These are phyloP conservation scores for Amoebophrya sp. DNA, from an alignment of 169 alveolate species.

Conservation along the genomic window DNA sequence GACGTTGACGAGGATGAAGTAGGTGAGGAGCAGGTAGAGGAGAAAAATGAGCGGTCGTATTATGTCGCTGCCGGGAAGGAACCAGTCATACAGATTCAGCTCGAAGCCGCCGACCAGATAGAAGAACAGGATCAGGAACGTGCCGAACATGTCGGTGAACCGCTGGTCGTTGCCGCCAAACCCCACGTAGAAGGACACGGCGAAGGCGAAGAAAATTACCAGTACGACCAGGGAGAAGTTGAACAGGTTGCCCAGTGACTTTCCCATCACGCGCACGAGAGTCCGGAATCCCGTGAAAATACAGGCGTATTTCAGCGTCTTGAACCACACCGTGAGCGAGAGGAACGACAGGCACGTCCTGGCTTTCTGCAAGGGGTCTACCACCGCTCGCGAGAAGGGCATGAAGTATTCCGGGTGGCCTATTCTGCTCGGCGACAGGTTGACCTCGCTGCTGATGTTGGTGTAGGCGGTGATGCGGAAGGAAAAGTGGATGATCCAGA, in stretches of 20 bases:
- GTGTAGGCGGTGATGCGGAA: slow-evolving; percentile 14
- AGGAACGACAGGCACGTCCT: neutral
- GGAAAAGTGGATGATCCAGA: neutral
- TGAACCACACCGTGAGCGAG: slow-evolving; percentile 22
- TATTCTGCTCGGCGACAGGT: neutral
- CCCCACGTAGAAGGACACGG: neutral
- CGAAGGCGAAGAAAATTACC: slow-evolving; percentile 1
- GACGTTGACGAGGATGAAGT: slow-evolving; percentile 14
- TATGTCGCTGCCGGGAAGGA: neutral
- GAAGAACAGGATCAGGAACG: neutral
- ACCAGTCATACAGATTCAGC: slow-evolving; percentile 6
- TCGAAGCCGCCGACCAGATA: slow-evolving; percentile 19
- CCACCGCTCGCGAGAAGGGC: slow-evolving; percentile 10
- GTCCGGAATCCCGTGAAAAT: neutral
- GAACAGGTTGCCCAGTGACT: neutral
- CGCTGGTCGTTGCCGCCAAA: neutral
- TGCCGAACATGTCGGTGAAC: slow-evolving; percentile 4
- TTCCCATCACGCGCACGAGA: neutral
- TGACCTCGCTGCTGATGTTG: neutral
- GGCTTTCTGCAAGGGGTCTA: neutral
- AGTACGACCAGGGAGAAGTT: neutral
- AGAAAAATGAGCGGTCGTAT: neutral
- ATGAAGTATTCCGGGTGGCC: slow-evolving; percentile 13
- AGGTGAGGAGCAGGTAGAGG: slow-evolving; percentile 18
- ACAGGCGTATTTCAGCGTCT: neutral